phyloP scores from a whole-genome alignment of 2,329 filamentous ascomycete species.

The Xylariomycetidae sp. region DNA sequence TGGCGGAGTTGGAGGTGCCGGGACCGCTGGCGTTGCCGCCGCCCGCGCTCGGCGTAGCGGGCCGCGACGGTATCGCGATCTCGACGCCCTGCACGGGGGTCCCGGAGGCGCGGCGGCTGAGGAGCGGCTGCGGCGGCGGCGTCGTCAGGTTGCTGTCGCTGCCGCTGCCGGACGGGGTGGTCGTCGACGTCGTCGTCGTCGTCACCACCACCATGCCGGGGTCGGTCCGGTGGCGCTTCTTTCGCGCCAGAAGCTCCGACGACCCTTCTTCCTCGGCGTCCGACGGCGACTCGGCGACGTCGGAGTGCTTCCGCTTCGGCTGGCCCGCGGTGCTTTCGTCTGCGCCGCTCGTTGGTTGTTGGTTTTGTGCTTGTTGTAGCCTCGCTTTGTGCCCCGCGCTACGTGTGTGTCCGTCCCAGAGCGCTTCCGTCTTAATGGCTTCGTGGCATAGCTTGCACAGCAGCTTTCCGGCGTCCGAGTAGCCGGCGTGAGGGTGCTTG shows the following conservation, averaged over 20 bases:
- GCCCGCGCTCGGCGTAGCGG: constrained; percentile 49
- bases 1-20: constrained; percentile 37
- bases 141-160: constrained; percentile 24
- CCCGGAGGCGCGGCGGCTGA: constrained; percentile 42
- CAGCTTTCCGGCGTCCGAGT: constrained; percentile 62
- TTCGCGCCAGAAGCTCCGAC: constrained; percentile 27
- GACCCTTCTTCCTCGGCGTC: constrained; percentile 23
- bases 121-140: constrained; percentile 31
- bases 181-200: constrained; percentile 4
- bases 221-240: constrained; percentile 42
- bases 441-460: constrained; percentile 62
- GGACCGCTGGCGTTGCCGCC: no score
- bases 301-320: constrained; percentile 24
- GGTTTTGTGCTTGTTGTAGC: constrained; percentile 19
- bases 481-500: constrained; percentile 61
- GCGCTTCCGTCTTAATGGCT: constrained; percentile 56
- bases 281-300: constrained; percentile 22
- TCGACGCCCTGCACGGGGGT: constrained; percentile 52
- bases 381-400: constrained; percentile 40
- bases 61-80: constrained; percentile 57
- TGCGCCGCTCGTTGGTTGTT: constrained; percentile 15
- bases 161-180: constrained; percentile 7
- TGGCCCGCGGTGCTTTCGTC: constrained; percentile 11
- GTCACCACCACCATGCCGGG: no score
- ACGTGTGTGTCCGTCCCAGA: constrained; percentile 60